Evolutionary conservation across 2,329 filamentous ascomycete species (phyloP).

Genomic region (Exophiala bonariae): DNA sequence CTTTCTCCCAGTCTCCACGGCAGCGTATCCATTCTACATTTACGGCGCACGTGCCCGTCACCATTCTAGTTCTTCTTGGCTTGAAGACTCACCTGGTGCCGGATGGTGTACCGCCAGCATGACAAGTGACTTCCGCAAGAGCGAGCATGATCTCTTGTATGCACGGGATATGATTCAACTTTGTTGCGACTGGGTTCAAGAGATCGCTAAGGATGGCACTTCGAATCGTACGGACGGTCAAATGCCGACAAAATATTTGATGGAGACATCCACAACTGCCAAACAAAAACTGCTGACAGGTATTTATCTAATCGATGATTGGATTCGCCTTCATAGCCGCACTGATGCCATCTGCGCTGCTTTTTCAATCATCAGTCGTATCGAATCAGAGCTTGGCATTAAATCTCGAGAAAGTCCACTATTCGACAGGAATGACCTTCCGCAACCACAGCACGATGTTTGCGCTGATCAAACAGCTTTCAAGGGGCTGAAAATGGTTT

Average conservation of each 20-base stretch:
- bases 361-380: not conserved
- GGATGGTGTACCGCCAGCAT: conserved; percentile 5
- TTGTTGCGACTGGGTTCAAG: conserved; percentile 1
- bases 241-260: not conserved
- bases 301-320: conserved; percentile 8
- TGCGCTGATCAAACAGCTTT: not conserved
- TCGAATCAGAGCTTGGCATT: not conserved
- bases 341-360: conserved; percentile 2
- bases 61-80: conserved; percentile 12
- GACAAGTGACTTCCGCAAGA: conserved; percentile 4
- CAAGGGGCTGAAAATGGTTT: not conserved
- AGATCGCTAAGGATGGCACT: too few relatives aligned
- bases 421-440: not conserved
- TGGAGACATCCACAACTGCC: not conserved
- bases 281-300: conserved; percentile 5
- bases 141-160: conserved; percentile 4
- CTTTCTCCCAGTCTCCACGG: not conserved
- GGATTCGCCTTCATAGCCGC: conserved; percentile 1
- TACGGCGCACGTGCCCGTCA: conserved; percentile 5
- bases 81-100: conserved; percentile 1
- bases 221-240: not conserved
- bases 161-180: conserved; percentile 1
- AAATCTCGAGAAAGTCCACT: not conserved
- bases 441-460: not conserved
- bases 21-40: conserved; percentile 3